These are phyloP conservation scores for Cardiosporidium cionae DNA, from an alignment of 169 alveolate genomes.

Conservation along the genomic window DNA sequence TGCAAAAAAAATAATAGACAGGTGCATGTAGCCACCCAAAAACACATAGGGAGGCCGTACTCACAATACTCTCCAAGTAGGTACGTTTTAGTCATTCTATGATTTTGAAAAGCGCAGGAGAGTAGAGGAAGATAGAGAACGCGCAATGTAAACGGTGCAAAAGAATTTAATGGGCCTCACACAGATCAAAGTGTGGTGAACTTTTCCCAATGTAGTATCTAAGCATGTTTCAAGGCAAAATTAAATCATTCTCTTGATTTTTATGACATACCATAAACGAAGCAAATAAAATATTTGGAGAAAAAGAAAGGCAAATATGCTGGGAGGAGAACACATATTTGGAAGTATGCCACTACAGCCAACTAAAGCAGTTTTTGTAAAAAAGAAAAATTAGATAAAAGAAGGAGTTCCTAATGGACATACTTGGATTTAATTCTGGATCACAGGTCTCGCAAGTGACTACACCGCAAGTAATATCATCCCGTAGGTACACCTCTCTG, in stretches of 20 bases:
- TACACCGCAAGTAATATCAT: slow-evolving; percentile 60
- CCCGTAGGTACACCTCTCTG: slow-evolving; percentile 60
- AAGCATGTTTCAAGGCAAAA: no score
- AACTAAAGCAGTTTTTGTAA: not conserved
- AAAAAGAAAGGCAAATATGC: no score
- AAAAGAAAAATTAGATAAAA: not conserved
- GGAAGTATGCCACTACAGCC: not conserved
- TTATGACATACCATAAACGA: not conserved
- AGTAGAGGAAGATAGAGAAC: not conserved
- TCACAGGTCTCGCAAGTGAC: slow-evolving; percentile 18
- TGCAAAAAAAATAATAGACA: no score
- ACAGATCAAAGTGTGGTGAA: no score
- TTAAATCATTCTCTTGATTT: not conserved
- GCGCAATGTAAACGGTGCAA: not conserved
- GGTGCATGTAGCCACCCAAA: no score
- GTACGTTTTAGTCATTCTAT: not conserved
- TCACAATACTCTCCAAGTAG: no score
- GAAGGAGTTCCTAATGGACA: not conserved
- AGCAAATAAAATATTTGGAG: not conserved
- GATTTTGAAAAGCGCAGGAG: not conserved
- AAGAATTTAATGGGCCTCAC: not conserved
- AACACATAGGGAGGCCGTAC: no score
- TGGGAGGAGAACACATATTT: no score
- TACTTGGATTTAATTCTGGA: not conserved
- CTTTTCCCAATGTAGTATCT: no score